phyloP scores from a whole-genome alignment of 2,329 filamentous ascomycete genomes.

The Parafenestella ontariensis region DNA sequence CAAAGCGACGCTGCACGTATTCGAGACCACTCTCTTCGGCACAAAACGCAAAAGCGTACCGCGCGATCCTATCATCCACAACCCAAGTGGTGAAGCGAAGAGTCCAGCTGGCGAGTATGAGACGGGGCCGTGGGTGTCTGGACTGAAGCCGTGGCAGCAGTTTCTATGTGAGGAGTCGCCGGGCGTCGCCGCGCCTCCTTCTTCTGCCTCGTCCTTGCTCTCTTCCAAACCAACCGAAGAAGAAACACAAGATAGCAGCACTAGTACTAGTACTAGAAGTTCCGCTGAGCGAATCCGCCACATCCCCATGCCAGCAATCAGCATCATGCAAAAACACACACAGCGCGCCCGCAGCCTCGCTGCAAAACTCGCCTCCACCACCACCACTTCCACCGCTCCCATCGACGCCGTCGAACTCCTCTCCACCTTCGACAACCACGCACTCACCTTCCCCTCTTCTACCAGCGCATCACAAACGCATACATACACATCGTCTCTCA shows the following conservation, averaged over 20 bases:
- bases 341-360: slow-evolving; percentile 13
- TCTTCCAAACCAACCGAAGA: no score
- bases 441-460: background rate
- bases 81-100: slow-evolving; percentile 2
- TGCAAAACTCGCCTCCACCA: background rate
- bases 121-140: slow-evolving; percentile 25
- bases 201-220: background rate
- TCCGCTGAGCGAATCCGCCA: slow-evolving; percentile 6
- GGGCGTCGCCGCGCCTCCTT: slow-evolving; percentile 15
- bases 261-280: no score
- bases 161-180: slow-evolving; percentile 29
- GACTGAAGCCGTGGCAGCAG: slow-evolving; percentile 39
- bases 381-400: background rate
- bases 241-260: no score
- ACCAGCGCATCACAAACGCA: background rate
- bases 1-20: background rate
- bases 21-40: slow-evolving; percentile 8
- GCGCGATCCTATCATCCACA: slow-evolving; percentile 13
- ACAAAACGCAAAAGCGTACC: background rate
- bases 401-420: background rate
- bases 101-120: slow-evolving; percentile 3
- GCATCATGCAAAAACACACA: slow-evolving; percentile 30
- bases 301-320: slow-evolving; percentile 35
- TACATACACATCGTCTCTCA: background rate
- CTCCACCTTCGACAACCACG: background rate